Percentiles rank a stretch among this genome's conserved stretches.
These are phyloP conservation scores for Gastrodia elata DNA, from an alignment of 106 monocot species.

Conservation along the genomic window DNA sequence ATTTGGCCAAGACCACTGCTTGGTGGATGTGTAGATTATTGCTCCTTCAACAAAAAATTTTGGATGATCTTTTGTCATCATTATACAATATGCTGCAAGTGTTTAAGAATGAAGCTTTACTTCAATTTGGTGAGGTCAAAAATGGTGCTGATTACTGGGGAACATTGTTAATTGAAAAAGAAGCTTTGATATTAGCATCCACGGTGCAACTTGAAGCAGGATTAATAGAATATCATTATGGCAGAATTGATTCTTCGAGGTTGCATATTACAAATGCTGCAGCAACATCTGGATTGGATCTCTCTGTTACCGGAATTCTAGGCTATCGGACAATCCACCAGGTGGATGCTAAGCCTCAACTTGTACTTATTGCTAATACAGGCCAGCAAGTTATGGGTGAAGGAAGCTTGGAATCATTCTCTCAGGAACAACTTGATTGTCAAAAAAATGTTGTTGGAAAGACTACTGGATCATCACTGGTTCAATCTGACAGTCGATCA, in stretches of 20 bases:
- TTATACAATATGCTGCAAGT: slow-evolving; percentile 53
- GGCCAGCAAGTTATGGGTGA: slow-evolving; percentile 20
- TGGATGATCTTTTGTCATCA: slow-evolving; percentile 72
- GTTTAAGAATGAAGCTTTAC: slow-evolving; percentile 41
- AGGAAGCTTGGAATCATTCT: slow-evolving; percentile 7
- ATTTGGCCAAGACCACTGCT: slow-evolving; percentile 34
- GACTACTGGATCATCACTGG: slow-evolving; percentile 10
- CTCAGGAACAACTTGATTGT: slow-evolving; percentile 4
- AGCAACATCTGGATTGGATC: slow-evolving; percentile 56
- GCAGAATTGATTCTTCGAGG: slow-evolving; percentile 74
- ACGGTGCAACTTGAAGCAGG: slow-evolving; percentile 66
- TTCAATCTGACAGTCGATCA: neutral
- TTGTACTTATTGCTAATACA: slow-evolving; percentile 61
- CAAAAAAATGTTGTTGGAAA: slow-evolving; percentile 8
- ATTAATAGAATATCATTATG: slow-evolving; percentile 62
- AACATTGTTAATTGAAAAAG: slow-evolving; percentile 42
- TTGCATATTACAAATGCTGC: slow-evolving; percentile 54
- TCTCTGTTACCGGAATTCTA: slow-evolving; percentile 76
- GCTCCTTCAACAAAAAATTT: slow-evolving; percentile 76
- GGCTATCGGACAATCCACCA: slow-evolving; percentile 87
- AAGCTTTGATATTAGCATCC: slow-evolving; percentile 57
- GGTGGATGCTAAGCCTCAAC: slow-evolving; percentile 89
- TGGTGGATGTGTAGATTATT: slow-evolving; percentile 87
- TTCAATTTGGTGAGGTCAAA: slow-evolving; percentile 55
- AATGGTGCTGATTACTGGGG: slow-evolving; percentile 54